These are phyloP conservation scores for Phytophthora capsici DNA, from an alignment of 352 stramenopile genomes.

Conservation along the genomic window DNA sequence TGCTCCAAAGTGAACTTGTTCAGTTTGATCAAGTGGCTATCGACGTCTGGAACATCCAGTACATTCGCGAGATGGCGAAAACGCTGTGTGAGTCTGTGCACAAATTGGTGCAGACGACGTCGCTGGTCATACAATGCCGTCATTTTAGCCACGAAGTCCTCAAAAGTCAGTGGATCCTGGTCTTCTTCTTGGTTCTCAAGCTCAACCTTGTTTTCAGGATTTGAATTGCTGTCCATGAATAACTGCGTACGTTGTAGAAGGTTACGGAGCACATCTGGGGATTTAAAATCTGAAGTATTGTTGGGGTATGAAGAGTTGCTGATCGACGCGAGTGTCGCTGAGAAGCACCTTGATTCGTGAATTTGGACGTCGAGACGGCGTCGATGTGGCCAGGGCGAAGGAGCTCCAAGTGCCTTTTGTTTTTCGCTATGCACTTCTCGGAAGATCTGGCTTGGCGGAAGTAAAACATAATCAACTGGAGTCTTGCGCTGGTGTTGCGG, in stretches of 20 bases:
- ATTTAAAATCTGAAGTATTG: neutral
- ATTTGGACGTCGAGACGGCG: conserved; percentile 9
- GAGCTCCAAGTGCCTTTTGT: conserved; percentile 1
- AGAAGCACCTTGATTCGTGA: neutral
- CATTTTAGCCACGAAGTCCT: conserved; percentile 19
- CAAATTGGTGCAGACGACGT: conserved; percentile 16
- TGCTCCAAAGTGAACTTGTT: conserved; percentile 34
- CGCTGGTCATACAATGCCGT: conserved; percentile 18
- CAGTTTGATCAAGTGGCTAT: conserved; percentile 4
- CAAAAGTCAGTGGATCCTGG: conserved; percentile 12
- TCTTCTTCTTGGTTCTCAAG: neutral
- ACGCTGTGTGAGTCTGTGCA: conserved; percentile 25
- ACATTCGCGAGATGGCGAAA: conserved; percentile 30
- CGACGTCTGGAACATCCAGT: conserved; percentile 1
- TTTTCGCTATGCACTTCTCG: conserved; percentile 27
- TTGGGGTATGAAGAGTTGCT: neutral
- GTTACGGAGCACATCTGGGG: conserved; percentile 4
- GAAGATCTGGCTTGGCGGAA: conserved; percentile 33
- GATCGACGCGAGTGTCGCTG: neutral
- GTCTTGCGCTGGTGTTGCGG: conserved; percentile 9
- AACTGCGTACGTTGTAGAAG: conserved; percentile 14
- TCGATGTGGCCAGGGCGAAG: conserved; percentile 24
- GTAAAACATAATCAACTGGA: conserved; percentile 31
- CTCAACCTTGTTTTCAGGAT: conserved; percentile 1
- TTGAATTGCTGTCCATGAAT: conserved; percentile 3